phyloP scores from a whole-genome alignment of 306 rosid genomes.

The Quercus gilva region DNA sequence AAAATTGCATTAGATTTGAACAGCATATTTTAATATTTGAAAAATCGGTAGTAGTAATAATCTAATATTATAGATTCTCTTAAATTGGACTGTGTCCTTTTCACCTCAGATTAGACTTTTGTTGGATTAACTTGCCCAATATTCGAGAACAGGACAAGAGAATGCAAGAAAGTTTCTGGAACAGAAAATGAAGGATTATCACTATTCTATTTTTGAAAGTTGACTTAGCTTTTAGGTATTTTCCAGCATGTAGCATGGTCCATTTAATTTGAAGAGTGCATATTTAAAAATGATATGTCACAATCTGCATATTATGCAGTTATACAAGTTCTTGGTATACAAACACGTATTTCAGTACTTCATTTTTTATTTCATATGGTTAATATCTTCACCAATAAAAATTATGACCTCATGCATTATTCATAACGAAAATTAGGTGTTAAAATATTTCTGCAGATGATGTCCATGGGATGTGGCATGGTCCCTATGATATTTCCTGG shows the following conservation, averaged over 20 bases:
- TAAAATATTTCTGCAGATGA: conserved; percentile 58
- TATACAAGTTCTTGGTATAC: not conserved
- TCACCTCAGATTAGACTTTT: too few relatives aligned
- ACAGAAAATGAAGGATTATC: too few relatives aligned
- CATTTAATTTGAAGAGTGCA: not conserved
- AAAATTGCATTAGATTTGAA: too few relatives aligned
- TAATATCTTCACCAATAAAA: not conserved
- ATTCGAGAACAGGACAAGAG: too few relatives aligned
- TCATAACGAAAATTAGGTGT: conserved; percentile 19
- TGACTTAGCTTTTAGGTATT: not conserved
- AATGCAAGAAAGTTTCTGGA: too few relatives aligned
- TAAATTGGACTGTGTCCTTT: too few relatives aligned
- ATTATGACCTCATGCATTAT: conserved; percentile 7
- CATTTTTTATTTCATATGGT: not conserved
- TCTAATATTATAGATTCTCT: too few relatives aligned
- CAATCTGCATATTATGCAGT: not conserved
- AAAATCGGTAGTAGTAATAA: too few relatives aligned
- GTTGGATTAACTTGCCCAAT: too few relatives aligned
- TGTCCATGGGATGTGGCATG: conserved; percentile 89
- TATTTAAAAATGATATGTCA: not conserved
- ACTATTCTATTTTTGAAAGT: not conserved
- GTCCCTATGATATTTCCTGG: conserved; percentile 85
- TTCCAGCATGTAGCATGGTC: not conserved
- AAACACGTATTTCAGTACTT: not conserved
- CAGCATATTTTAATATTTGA: too few relatives aligned